A percentile compares a stretch with the other conserved stretches of the same genome.
Evolutionary conservation across 2,329 filamentous ascomycete genomes (phyloP).

Genomic region (Aspergillus fischeri): DNA sequence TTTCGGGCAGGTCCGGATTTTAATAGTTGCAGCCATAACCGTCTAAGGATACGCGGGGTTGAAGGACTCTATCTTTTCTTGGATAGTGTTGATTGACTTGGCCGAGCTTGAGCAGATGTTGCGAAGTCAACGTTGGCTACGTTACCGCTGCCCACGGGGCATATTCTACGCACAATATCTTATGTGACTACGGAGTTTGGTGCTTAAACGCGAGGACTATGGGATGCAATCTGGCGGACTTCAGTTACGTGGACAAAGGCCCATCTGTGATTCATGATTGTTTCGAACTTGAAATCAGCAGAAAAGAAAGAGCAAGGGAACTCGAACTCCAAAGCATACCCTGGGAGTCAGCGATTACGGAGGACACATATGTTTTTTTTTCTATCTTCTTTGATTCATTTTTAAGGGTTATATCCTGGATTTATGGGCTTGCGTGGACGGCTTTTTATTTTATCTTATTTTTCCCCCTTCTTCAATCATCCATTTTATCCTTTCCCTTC

Average conservation of each 20-base stretch:
- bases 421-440: conserved; percentile 1
- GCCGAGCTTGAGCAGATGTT: conserved; percentile 1
- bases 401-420: conserved; percentile 1
- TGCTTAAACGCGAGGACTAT: not conserved
- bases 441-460: conserved; percentile 1
- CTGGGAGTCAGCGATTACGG: conserved; percentile 2
- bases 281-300: not conserved
- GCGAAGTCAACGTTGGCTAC: not conserved
- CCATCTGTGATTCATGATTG: not conserved
- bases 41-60: conserved; percentile 9
- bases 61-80: conserved; percentile 15
- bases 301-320: conserved; percentile 1
- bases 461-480: not conserved
- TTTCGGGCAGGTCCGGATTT: not conserved
- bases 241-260: not conserved
- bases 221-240: conserved; percentile 1
- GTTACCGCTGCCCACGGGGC: not conserved
- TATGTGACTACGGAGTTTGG: conserved; percentile 1
- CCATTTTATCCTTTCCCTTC: conserved; percentile 1
- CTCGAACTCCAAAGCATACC: not conserved
- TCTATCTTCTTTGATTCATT: not conserved
- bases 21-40: not conserved
- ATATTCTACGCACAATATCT: not conserved
- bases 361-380: conserved; percentile 1
- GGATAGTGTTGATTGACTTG: conserved; percentile 17